Evolutionary conservation across 495 filamentous ascomycete species (phyloP).

Genomic region (Corynascus novoguineensis): DNA sequence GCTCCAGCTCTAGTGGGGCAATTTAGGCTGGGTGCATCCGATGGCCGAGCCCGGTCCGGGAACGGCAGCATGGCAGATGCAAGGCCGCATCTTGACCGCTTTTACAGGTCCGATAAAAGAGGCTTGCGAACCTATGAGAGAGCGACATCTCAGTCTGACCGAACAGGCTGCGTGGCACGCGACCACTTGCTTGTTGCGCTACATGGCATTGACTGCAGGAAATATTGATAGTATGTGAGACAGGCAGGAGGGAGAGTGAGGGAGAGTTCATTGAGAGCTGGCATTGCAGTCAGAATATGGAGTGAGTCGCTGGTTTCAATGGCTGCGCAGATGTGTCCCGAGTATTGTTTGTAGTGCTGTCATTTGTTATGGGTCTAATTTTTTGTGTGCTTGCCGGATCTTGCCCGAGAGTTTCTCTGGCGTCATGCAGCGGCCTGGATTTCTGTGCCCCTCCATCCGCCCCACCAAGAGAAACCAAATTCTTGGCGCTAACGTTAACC

Average conservation of each 20-base stretch:
- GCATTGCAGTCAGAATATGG: too few relatives aligned
- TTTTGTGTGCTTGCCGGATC: conserved; percentile 2
- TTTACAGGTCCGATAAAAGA: not conserved
- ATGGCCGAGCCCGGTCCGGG: not conserved
- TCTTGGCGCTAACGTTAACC: not conserved
- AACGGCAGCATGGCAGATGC: not conserved
- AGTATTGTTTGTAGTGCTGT: too few relatives aligned
- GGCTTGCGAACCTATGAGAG: conserved; percentile 6
- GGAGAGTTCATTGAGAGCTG: too few relatives aligned
- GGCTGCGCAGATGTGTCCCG: too few relatives aligned
- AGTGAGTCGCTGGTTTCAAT: too few relatives aligned
- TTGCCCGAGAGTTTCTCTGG: not conserved
- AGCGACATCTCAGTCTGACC: conserved; percentile 1
- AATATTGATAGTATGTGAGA: not conserved
- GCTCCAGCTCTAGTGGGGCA: too few relatives aligned
- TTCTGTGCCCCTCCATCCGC: conserved; percentile 15
- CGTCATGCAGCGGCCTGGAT: conserved; percentile 5
- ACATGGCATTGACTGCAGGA: not conserved
- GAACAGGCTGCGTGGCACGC: conserved; percentile 15
- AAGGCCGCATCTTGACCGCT: conserved; percentile 12
- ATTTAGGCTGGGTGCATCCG: too few relatives aligned
- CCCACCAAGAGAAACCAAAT: conserved; percentile 12
- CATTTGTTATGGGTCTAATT: not conserved
- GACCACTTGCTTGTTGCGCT: conserved; percentile 14
- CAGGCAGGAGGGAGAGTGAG: too few relatives aligned